Evolutionary conservation across 1,284 basidiomycete species (phyloP), one percentile per base, ranked within the genome.

Genomic region (Boletus sp.): DNA sequence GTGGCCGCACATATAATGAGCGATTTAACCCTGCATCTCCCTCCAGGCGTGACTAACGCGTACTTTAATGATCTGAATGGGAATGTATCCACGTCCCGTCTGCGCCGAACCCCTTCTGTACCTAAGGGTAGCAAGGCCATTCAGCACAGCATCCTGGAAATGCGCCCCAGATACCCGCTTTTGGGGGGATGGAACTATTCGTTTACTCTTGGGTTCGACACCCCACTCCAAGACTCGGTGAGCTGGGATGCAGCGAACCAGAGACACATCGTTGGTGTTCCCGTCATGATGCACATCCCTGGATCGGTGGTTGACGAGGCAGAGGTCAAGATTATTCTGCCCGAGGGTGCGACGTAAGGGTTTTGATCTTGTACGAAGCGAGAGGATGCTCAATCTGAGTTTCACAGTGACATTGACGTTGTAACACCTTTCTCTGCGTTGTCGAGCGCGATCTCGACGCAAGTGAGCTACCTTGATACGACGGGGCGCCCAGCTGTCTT

Each of bases 141-240:
- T 48, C 75, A 78, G 46, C 77, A 72, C 59, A 88, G 84, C 50
- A 57, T 81, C 9, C 72, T 97, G 34, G 93, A 98, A 60, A 65
- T 99, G 38, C 77, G 77, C 38, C 95, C 96, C 1, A 80, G 96
- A 32, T 99, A 94, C 67, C 96, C 96, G 8, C 62, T 99, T 22
- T 69, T 98, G 52, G 96, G 96, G 25, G 94, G 95, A 16, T 99
- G 96, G 96, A 98, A 97, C 67, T 99, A 96, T 70, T 82, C 77
- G 35, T 99, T 95, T 71, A 92, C 88, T 5, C 76, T 98, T 10
- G 96, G 96, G 3, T 99, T 88, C 78, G 93, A 98, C 60, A 76
- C 86, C 8, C 86, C 91, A 17, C 73, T 96, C 38, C 73, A 68
- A n/a, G 86, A 93, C 60, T 85, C 81, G 39, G 80, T 77, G 30